Percentiles rank a stretch among this genome's conserved stretches.
phyloP scores from a whole-genome alignment of 495 filamentous ascomycete genomes.

The Penicillium subrubescens region DNA sequence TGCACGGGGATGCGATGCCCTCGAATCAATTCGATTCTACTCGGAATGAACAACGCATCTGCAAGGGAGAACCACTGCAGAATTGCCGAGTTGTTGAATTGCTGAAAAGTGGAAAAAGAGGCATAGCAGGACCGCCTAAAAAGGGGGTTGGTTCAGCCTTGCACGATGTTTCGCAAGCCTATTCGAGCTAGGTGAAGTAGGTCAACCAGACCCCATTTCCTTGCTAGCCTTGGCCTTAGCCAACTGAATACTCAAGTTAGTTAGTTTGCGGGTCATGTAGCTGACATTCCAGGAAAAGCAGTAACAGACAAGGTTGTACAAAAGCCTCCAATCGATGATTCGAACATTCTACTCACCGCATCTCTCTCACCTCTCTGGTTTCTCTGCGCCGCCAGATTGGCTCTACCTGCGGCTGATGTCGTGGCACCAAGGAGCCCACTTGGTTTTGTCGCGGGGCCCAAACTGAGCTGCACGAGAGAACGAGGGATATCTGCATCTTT shows the following conservation, averaged over 20 bases:
- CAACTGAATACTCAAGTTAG: not conserved
- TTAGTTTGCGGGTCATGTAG: not conserved
- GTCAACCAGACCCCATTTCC: not conserved
- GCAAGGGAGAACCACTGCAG: not conserved
- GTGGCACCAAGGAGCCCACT: slow-evolving; percentile 42
- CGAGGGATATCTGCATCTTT: slow-evolving; percentile 23
- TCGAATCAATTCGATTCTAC: slow-evolving; percentile 18
- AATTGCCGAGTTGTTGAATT: not conserved
- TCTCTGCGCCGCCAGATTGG: slow-evolving; percentile 27
- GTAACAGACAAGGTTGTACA: not conserved
- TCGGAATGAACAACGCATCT: slow-evolving; percentile 15
- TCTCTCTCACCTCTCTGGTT: slow-evolving; percentile 5
- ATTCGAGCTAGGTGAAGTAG: not conserved
- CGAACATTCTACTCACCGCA: slow-evolving; percentile 16
- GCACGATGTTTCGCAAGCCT: not conserved
- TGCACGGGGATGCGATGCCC: slow-evolving; percentile 10
- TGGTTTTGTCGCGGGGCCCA: slow-evolving; percentile 19
- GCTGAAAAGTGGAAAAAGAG: not conserved
- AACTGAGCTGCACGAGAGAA: slow-evolving; percentile 23
- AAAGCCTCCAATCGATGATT: not conserved
- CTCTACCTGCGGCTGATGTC: slow-evolving; percentile 37
- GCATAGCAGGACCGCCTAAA: not conserved
- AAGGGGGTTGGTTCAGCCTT: not conserved
- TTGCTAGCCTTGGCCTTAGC: not conserved
- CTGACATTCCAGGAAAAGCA: not conserved